Evolutionary conservation across 2,329 filamentous ascomycete species (phyloP), one percentile per base, ranked within the genome.

Genomic region (Stachybotrys elegans): DNA sequence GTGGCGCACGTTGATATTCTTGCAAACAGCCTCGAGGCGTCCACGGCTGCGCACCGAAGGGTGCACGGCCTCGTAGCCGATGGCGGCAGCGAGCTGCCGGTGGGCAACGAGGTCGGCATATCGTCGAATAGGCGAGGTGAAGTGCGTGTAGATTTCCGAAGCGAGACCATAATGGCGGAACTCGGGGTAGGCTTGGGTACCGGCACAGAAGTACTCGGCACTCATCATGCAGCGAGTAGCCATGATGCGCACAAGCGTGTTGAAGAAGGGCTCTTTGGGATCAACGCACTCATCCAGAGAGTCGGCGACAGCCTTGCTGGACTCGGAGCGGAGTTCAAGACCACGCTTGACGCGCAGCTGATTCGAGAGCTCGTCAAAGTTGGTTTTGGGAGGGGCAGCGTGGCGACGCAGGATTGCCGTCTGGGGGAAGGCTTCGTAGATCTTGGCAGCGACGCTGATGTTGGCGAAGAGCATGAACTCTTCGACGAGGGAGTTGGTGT

Each of bases 391-490:
- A 4, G 94, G 93, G 13, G 92, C 83, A 16, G 79, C 90, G 75
- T 98, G 93, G 46, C 93, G 87, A 50, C 92, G 88, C 14, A 98
- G 81, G 56, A 98, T 83, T 40, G 93, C 93, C 0, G 91, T 97
- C 66, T 98, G 92, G 0, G 93, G 92, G 67, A 96, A 97, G 3
- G 90, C 83, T 40, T 87, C 79, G 69, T 95, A 89, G 60, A 95
- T 94, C 65, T 89, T 92, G 52, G 83, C 79, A 6, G 92, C 93
- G 22, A 98, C 94, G 54, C 86, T 92, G 59, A 89, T 90, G 69
- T 98, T 98, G 73, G 93, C 94, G 63, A 97, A 86, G 60, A 98
- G 75, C 93, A 98, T 98, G 75, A 98, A 97, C 63, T 98, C 93
- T 62, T 98, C 93, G 22, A 98, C 94, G 5, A 98, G 79, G 19